Percentiles rank a stretch among this genome's conserved stretches.
These are phyloP conservation scores for Penicillium sp. DNA, from an alignment of 2,329 filamentous ascomycete species.

Conservation along the genomic window DNA sequence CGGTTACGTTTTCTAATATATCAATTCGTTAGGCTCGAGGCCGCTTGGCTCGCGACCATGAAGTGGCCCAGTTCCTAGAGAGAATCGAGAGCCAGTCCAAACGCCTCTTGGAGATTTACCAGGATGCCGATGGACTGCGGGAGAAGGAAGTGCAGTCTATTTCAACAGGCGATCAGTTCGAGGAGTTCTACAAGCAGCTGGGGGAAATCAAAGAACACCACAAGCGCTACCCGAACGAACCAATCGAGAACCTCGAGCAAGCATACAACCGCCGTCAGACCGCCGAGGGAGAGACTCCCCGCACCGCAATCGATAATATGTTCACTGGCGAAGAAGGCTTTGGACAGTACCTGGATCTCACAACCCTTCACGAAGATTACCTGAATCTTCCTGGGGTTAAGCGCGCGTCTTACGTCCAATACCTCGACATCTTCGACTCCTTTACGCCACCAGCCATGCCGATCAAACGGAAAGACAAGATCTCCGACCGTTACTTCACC, in stretches of 20 bases:
- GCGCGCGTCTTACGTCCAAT: slow-evolving; percentile 85
- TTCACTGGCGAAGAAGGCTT: slow-evolving; percentile 96
- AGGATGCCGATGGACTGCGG: slow-evolving; percentile 70
- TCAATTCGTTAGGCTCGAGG: slow-evolving; percentile 73
- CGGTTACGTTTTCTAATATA: slow-evolving; percentile 19
- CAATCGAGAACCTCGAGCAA: slow-evolving; percentile 89
- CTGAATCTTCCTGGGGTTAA: slow-evolving; percentile 86
- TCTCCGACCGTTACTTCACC: slow-evolving; percentile 88
- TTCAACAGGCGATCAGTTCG: slow-evolving; percentile 80
- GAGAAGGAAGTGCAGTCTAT: slow-evolving; percentile 81
- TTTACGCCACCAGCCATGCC: slow-evolving; percentile 73
- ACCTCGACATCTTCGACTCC: slow-evolving; percentile 84
- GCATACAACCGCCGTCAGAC: slow-evolving; percentile 75
- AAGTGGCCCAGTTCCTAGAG: slow-evolving; percentile 80
- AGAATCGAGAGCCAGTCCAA: slow-evolving; percentile 85
- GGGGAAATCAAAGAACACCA: slow-evolving; percentile 83
- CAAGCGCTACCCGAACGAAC: slow-evolving; percentile 86
- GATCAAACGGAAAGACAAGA: slow-evolving; percentile 77
- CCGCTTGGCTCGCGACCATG: slow-evolving; percentile 84
- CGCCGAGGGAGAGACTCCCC: slow-evolving; percentile 63
- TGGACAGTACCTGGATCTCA: slow-evolving; percentile 89
- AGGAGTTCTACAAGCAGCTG: slow-evolving; percentile 86
- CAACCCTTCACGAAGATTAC: slow-evolving; percentile 78
- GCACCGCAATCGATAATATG: slow-evolving; percentile 77
- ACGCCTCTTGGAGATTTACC: slow-evolving; percentile 78